Evolutionary conservation across 176 grass and related monocot species (phyloP).

Genomic region (Eleusine indica): DNA sequence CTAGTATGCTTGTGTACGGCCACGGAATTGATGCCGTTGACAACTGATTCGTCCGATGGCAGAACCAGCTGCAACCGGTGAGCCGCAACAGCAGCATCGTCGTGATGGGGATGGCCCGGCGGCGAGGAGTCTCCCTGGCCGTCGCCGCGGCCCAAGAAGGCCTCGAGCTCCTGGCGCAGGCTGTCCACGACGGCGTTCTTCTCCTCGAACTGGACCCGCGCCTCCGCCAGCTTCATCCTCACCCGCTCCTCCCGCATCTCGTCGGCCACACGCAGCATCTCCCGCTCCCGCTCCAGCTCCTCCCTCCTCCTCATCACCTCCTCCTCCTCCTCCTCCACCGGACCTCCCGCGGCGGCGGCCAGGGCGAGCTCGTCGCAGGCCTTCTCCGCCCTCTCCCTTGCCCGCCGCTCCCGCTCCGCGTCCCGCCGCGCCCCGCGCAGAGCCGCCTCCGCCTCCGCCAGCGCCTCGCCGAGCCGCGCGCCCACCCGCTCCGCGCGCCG

Average conservation of each 20-base stretch:
- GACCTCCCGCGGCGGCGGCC: constrained; percentile 31
- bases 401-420: constrained; percentile 59
- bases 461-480: constrained; percentile 56
- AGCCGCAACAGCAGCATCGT: neutral
- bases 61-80: neutral
- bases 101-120: neutral
- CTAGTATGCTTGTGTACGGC: neutral
- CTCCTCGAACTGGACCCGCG: constrained; percentile 84
- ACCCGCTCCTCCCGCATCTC: constrained; percentile 87
- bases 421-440: constrained; percentile 48
- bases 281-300: constrained; percentile 69
- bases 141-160: constrained; percentile 44
- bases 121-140: neutral
- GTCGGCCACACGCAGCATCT: constrained; percentile 81
- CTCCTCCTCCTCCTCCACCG: constrained; percentile 40
- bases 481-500: constrained; percentile 57
- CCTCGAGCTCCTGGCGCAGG: constrained; percentile 67
- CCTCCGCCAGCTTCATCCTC: constrained; percentile 86
- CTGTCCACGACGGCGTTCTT: constrained; percentile 75
- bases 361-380: constrained; percentile 61
- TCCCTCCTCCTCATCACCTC: constrained; percentile 65
- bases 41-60: constrained; percentile 2
- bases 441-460: constrained; percentile 48
- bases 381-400: constrained; percentile 63
- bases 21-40: constrained; percentile 16